Evolutionary conservation across 1,139 yeast genomes (phyloP).

Genomic region (Suhomyces terraborum): DNA sequence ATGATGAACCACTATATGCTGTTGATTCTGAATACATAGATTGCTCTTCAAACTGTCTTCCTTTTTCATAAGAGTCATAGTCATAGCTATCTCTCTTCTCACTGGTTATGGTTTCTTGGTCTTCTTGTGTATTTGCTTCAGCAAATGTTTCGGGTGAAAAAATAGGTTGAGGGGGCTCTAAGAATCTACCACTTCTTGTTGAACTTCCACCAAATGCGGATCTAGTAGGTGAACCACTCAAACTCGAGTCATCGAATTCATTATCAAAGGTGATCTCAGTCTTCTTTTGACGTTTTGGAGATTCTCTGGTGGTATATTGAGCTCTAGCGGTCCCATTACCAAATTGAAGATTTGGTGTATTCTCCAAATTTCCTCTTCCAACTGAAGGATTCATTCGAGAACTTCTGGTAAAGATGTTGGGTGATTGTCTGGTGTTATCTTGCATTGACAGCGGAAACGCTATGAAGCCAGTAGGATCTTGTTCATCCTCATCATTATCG

Average conservation of each 20-base stretch:
- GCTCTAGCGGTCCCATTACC: conserved; percentile 48
- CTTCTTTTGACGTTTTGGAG: conserved; percentile 60
- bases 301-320: conserved; percentile 60
- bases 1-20: conserved; percentile 40
- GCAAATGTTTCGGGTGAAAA: conserved; percentile 65
- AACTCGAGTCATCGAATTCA: conserved; percentile 24
- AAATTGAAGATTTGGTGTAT: conserved; percentile 30
- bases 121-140: conserved; percentile 56
- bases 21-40: conserved; percentile 44
- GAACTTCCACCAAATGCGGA: conserved; percentile 35
- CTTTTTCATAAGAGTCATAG: conserved; percentile 41
- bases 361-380: conserved; percentile 20
- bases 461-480: conserved; percentile 28
- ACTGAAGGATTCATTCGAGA: conserved; percentile 49
- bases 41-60: conserved; percentile 36
- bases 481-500: conserved; percentile 23
- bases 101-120: conserved; percentile 27
- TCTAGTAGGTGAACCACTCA: conserved; percentile 39
- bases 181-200: conserved; percentile 48
- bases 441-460: conserved; percentile 34
- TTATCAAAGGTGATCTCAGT: conserved; percentile 50
- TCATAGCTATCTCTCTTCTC: conserved; percentile 32
- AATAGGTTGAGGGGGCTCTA: conserved; percentile 66
- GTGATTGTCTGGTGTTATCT: conserved; percentile 38
- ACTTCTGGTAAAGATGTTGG: conserved; percentile 50